Conservation (phyloP, 148 eudicot genomes). For the Diospyros lotus region DNA sequence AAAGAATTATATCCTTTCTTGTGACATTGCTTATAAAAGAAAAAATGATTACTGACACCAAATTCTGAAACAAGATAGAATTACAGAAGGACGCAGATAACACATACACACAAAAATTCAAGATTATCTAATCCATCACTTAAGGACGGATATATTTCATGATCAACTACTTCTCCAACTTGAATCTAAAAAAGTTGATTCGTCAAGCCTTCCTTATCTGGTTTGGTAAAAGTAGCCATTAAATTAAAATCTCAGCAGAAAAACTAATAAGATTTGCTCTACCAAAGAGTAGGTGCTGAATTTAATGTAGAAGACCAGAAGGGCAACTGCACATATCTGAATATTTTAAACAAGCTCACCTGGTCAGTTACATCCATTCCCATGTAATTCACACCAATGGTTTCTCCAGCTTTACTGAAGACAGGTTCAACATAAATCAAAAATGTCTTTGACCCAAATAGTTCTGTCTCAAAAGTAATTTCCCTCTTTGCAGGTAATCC, state of each 20-base stretch:
- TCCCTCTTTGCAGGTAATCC: constrained; percentile 88
- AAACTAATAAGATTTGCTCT: not conserved
- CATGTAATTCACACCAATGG: constrained; percentile 88
- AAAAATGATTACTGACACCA: not conserved
- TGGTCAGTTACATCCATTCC: constrained; percentile 97
- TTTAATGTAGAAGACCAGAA: not conserved
- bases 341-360: constrained; percentile 37
- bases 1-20: constrained; percentile 2
- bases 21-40: not conserved
- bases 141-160: too few species aligned
- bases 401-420: constrained; percentile 76
- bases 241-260: not conserved
- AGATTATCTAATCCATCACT: not conserved
- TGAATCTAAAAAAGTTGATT: not conserved
- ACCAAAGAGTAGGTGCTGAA: not conserved
- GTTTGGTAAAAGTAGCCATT: not conserved
- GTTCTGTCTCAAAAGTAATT: constrained; percentile 81
- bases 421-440: constrained; percentile 92
- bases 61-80: not conserved
- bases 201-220: not conserved
- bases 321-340: not conserved
- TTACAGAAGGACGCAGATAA: not conserved
- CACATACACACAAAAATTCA: too few species aligned
- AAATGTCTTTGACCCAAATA: constrained; percentile 79
- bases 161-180: too few species aligned